phyloP scores from a whole-genome alignment of 805 yeast genomes.

The Hanseniaspora vineae region DNA sequence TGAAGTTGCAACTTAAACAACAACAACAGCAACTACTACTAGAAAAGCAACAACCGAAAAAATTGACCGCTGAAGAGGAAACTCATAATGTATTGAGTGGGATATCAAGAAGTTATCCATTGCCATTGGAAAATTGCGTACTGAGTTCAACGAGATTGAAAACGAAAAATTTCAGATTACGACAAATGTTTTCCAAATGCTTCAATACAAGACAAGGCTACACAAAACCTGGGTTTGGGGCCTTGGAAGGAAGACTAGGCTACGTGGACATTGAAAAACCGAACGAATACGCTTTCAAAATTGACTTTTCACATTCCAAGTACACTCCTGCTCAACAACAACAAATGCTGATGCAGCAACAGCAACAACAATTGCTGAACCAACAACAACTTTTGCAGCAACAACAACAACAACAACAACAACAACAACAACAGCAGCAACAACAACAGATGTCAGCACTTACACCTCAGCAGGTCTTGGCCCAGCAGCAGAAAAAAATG shows the following conservation, averaged over 20 bases:
- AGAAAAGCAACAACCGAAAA: constrained; percentile 12
- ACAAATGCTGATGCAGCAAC: constrained; percentile 20
- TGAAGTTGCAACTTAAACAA: constrained; percentile 1
- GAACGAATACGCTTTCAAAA: constrained; percentile 45
- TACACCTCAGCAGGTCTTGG: constrained; percentile 5
- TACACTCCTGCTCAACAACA: constrained; percentile 5
- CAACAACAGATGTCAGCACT: background rate
- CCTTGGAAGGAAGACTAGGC: constrained; percentile 47
- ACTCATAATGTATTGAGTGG: constrained; percentile 87
- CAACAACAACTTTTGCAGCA: constrained; percentile 5
- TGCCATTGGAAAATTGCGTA: constrained; percentile 71
- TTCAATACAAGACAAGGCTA: constrained; percentile 21
- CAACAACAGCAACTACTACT: constrained; percentile 6
- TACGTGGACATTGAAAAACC: constrained; percentile 64
- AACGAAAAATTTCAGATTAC: constrained; percentile 65
- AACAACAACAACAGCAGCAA: background rate
- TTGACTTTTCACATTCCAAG: constrained; percentile 17
- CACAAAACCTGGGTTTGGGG: constrained; percentile 47
- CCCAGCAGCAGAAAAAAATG: background rate
- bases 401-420: background rate
- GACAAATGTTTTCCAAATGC: constrained; percentile 90
- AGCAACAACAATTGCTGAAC: constrained; percentile 16
- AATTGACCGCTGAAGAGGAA: constrained; percentile 80
- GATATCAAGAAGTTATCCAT: constrained; percentile 62
- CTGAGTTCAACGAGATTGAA: constrained; percentile 59